A percentile compares a stretch with the other conserved stretches of the same genome.
Conservation (phyloP, 2,329 filamentous ascomycete genomes). For the Venturia oleaginea region DNA sequence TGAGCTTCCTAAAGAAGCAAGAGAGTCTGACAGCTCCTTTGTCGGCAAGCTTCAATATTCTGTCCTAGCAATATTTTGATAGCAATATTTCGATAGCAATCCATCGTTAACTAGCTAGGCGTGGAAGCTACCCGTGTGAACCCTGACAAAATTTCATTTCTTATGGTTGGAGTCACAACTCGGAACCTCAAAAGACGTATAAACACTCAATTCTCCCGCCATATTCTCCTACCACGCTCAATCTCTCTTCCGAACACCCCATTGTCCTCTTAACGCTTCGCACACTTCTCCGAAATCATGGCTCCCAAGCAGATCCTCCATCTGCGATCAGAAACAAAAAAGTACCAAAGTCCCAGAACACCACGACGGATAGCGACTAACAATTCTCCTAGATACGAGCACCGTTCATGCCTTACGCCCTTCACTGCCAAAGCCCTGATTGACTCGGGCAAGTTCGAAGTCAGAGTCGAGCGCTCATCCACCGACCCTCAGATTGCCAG, state of each 20-base stretch:
- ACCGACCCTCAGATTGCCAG: conserved; percentile 29
- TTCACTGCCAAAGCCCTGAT: conserved; percentile 32
- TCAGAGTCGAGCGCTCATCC: conserved; percentile 32
- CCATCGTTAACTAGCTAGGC: not conserved
- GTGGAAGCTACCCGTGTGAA: not conserved
- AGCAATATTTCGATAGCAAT: not conserved
- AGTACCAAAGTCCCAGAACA: conserved; percentile 2
- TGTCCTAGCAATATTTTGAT: not conserved
- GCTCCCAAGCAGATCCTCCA: conserved; percentile 23
- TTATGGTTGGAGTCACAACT: not conserved
- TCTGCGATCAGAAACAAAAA: conserved; percentile 33
- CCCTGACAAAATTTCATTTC: not conserved
- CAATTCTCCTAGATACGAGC: conserved; percentile 22
- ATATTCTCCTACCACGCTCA: not conserved
- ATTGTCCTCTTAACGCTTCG: not conserved
- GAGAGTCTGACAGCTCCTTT: not conserved
- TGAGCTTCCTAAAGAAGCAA: not conserved
- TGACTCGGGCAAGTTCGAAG: conserved; percentile 29
- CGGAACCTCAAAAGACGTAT: not conserved
- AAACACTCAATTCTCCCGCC: not conserved
- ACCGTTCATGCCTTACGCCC: conserved; percentile 30
- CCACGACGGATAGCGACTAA: not conserved
- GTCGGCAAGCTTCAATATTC: not conserved
- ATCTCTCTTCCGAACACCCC: not conserved
- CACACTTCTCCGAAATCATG: not conserved